Percentiles rank a stretch among this genome's conserved stretches.
These are phyloP conservation scores for Torulaspora franciscae DNA, from an alignment of 805 yeast genomes.

Conservation along the genomic window DNA sequence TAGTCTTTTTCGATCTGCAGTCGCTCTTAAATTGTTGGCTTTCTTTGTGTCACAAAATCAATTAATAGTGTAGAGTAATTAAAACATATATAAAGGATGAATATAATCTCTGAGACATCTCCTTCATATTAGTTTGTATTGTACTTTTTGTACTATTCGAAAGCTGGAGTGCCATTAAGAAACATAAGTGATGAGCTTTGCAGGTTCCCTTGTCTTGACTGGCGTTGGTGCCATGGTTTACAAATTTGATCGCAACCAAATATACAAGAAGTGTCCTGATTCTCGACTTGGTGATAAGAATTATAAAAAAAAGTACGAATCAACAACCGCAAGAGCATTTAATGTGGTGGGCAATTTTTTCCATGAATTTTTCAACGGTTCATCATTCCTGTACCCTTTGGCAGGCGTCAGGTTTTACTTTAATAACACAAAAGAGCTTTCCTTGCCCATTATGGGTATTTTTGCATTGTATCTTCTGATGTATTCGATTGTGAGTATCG, in stretches of 20 bases:
- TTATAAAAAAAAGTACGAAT: constrained; percentile 14
- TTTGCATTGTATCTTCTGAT: constrained; percentile 19
- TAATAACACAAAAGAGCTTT: constrained; percentile 15
- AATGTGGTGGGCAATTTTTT: constrained; percentile 21
- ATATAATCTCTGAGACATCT: not conserved
- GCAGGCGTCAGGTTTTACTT: constrained; percentile 23
- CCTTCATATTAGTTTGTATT: not conserved
- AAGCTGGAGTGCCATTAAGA: not conserved
- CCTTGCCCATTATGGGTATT: constrained; percentile 10
- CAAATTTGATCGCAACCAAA: constrained; percentile 28
- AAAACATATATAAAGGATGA: not conserved
- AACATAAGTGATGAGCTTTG: constrained; percentile 27
- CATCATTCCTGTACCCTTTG: constrained; percentile 26
- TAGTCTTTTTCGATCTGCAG: not conserved
- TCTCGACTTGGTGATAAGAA: constrained; percentile 14
- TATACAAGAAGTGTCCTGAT: constrained; percentile 20
- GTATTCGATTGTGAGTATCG: constrained; percentile 19
- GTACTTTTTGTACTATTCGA: not conserved
- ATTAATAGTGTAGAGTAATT: not conserved
- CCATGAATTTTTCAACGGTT: constrained; percentile 21
- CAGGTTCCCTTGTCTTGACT: constrained; percentile 29
- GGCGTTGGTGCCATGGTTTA: constrained; percentile 30
- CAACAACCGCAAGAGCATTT: constrained; percentile 12
- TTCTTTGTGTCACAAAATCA: constrained; percentile 6
- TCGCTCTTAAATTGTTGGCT: not conserved